Base-by-base conservation (phyloP, 495 filamentous ascomycete genomes). In the Beverwykella pulmonaria region DNA sequence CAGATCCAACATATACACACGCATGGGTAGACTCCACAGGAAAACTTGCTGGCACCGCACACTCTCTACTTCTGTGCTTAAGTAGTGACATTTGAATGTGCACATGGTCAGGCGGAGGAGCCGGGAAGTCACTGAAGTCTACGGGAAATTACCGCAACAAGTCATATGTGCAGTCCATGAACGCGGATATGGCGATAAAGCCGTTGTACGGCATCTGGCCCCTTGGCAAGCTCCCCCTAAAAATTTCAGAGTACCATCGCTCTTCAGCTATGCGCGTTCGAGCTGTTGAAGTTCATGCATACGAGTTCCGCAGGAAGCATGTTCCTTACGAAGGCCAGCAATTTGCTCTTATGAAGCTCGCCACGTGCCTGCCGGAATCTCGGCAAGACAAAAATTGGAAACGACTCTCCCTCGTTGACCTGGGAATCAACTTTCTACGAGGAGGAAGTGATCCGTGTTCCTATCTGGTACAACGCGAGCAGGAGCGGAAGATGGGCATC, bases 101-200 rank as follows among this genome's bases (percentile, higher is more conserved):
- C 52, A 14, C n/a, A 27, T 29, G 52, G 52, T 10, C 23, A 55
- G 23, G 23, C 17, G 12, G 52, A 55, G 52, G 23, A 34, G 52
- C 52, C 7, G 52, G 52, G n/a, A 55, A 19, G 25, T 22, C 52
- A 55, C 23, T 34, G 5, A 55, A 55, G 25, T 22, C 52, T n/a
- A 55, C 52, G n/a, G 52, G 23, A 29, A 34, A 27, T 10, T 55
- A 55, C 25, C 52, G 52, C 6, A 55, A 26, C 52, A 55, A 55
- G 52, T 5, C 29, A 6, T 26, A 55, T 34, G 23, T 55, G n/a
- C 52, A 55, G 22, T 17, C 25, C 23, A 55, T 55, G 52, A 20
- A 27, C 23, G 7, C 23, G 7, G 22, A 53, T 53, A 53, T 41
- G n/a, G 9, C 9, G 9, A 9, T 41, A n/a, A 41, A 41, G n/a